Evolutionary conservation across 805 yeast genomes (phyloP).

Genomic region (Teunomyces barrocoloradensis): DNA sequence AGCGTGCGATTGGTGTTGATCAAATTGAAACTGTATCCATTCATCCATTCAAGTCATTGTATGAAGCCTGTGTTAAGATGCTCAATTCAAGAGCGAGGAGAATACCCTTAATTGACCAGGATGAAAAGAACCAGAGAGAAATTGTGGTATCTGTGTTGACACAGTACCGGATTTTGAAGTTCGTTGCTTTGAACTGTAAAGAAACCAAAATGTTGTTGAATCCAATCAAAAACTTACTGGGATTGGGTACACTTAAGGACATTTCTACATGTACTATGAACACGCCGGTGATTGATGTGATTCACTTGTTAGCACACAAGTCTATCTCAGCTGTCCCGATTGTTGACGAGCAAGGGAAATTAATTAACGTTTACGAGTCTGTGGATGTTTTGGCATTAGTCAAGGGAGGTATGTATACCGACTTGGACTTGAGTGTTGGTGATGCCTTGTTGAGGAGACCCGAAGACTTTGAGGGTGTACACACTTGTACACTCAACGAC

Average conservation of each 20-base stretch:
- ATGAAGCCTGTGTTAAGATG: slow-evolving; percentile 93
- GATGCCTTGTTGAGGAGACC: slow-evolving; percentile 92
- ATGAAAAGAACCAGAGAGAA: slow-evolving; percentile 87
- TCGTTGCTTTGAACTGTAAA: slow-evolving; percentile 93
- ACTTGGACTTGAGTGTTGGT: slow-evolving; percentile 86
- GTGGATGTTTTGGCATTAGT: slow-evolving; percentile 90
- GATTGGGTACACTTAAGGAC: slow-evolving; percentile 52
- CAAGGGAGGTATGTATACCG: slow-evolving; percentile 92
- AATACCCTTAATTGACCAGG: slow-evolving; percentile 91
- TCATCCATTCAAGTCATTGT: slow-evolving; percentile 85
- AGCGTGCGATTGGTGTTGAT: slow-evolving; percentile 79
- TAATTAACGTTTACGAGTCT: slow-evolving; percentile 92
- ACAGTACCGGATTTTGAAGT: slow-evolving; percentile 92
- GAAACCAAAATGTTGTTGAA: slow-evolving; percentile 81
- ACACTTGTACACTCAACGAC: slow-evolving; percentile 88
- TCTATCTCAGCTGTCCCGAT: slow-evolving; percentile 94
- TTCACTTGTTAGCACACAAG: slow-evolving; percentile 70
- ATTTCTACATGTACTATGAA: slow-evolving; percentile 82
- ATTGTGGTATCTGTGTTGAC: slow-evolving; percentile 94
- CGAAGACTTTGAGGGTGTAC: slow-evolving; percentile 96
- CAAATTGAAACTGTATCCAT: slow-evolving; percentile 84
- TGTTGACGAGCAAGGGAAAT: slow-evolving; percentile 64
- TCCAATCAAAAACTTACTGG: slow-evolving; percentile 67
- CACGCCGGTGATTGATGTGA: slow-evolving; percentile 92
- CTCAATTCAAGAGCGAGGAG: slow-evolving; percentile 84